Evolutionary conservation across 805 yeast species (phyloP), one percentile per base, ranked within the genome.

Genomic region (Monosporozyma servazzii): DNA sequence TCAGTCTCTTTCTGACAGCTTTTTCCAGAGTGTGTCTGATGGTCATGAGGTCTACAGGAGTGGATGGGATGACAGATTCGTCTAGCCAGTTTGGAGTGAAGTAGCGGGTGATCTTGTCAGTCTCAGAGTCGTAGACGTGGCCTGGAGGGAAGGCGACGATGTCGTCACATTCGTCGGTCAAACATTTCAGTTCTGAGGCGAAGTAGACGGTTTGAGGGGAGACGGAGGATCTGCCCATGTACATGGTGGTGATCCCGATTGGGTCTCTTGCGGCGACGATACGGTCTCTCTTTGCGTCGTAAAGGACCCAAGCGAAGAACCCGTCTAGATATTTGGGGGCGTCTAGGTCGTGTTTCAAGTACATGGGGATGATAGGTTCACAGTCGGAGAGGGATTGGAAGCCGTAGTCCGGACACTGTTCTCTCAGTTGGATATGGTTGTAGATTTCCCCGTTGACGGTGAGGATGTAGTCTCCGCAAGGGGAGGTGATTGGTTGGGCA

Each of bases 361-460:
- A 87, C 61, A 93, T 74, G 51, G 99, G 99, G 59, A 93, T 88
- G 72, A 93, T 91, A 51, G 96, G 93, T 75, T 93, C 99, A 79
- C 99, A 93, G 74, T 93, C 99, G 37, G 89, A 80, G 60, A 88
- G 77, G 48, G 97, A 88, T 72, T 86, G 80, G 81, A 79, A 93
- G 54, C 74, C 69, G 72, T 93, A 93, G 50, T 79, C 85, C 48
- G 75, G 61, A 65, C 84, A 80, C 71, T 86, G 79, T 47, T 78
- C 79, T 78, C 99, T 84, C 66, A 93, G 68, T 61, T 84, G 77
- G 70, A 90, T 88, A 74, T 93, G 99, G 84, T 93, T 93, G 75
- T 93, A 93, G 65, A 93, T 91, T 74, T 93, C 99, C 63, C 98
- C 99, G 77, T 93, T 93, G 69, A 93, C 99, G 54, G 95, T 81